A percentile compares a stretch with the other conserved stretches of the same genome.
Evolutionary conservation across 306 rosid species (phyloP).

Genomic region (Quercus variabilis): DNA sequence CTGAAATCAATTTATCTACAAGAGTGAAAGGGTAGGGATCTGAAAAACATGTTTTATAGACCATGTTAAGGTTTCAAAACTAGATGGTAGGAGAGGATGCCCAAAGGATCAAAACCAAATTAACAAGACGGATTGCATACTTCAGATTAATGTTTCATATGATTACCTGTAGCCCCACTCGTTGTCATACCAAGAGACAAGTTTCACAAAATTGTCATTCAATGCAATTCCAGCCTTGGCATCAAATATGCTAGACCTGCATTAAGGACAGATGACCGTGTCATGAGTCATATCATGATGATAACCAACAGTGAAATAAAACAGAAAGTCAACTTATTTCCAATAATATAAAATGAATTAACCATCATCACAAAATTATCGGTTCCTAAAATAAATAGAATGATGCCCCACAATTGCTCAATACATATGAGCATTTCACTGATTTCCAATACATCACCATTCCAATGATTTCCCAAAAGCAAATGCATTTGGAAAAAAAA

Average conservation of each 20-base stretch:
- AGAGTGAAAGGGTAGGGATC: not conserved
- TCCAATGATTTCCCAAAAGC: not conserved
- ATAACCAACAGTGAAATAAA: not conserved
- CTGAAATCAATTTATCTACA: not conserved
- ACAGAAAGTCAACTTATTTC: not conserved
- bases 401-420: not conserved
- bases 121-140: not conserved
- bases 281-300: not conserved
- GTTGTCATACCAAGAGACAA: constrained; percentile 90
- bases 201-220: constrained; percentile 66
- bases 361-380: no score
- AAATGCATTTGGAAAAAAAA: no score
- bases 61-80: no score
- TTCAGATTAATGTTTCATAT: not conserved
- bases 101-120: not conserved
- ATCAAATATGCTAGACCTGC: constrained; percentile 95
- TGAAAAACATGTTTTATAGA: no score
- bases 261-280: constrained; percentile 1
- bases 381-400: no score
- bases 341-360: not conserved
- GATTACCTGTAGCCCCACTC: constrained; percentile 92
- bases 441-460: not conserved
- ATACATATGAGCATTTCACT: not conserved
- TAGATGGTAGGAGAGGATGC: no score
- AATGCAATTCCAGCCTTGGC: constrained; percentile 98